Evolutionary conservation across 2,329 filamentous ascomycete species (phyloP).

Genomic region (Phyllosticta citribraziliensis): DNA sequence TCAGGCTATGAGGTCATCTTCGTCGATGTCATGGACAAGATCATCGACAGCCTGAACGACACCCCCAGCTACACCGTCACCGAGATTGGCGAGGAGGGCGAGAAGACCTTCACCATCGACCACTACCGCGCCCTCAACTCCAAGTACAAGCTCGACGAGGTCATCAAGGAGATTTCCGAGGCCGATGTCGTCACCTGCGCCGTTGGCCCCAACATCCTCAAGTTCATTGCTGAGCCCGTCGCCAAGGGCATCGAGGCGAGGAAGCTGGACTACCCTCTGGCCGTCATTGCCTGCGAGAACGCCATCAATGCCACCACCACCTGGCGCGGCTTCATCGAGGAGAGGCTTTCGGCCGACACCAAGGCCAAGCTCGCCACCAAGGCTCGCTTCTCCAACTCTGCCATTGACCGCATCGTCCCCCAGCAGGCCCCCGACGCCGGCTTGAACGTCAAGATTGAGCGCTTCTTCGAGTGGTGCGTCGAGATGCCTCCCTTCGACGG

Average conservation of each 20-base stretch:
- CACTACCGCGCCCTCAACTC: constrained; percentile 98
- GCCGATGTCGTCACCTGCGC: constrained; percentile 94
- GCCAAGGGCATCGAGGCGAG: constrained; percentile 85
- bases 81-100: constrained; percentile 79
- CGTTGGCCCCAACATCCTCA: constrained; percentile 90
- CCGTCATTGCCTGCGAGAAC: constrained; percentile 97
- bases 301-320: constrained; percentile 90
- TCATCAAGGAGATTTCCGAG: constrained; percentile 74
- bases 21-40: constrained; percentile 77
- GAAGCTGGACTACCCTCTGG: constrained; percentile 55
- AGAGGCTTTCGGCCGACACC: constrained; percentile 61
- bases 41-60: constrained; percentile 72
- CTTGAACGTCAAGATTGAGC: constrained; percentile 89
- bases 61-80: constrained; percentile 79
- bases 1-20: constrained; percentile 95
- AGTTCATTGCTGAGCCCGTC: constrained; percentile 91
- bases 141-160: constrained; percentile 68
- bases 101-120: constrained; percentile 71
- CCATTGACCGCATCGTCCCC: constrained; percentile 96
- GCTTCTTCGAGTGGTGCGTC: constrained; percentile 98
- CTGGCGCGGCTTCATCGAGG: constrained; percentile 68
- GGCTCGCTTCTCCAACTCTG: constrained; percentile 90
- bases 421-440: constrained; percentile 72
- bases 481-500: constrained; percentile 73
- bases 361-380: constrained; percentile 55